Base-by-base conservation (phyloP, 2,329 filamentous ascomycete genomes). In the Sporothrix mexicana region DNA sequence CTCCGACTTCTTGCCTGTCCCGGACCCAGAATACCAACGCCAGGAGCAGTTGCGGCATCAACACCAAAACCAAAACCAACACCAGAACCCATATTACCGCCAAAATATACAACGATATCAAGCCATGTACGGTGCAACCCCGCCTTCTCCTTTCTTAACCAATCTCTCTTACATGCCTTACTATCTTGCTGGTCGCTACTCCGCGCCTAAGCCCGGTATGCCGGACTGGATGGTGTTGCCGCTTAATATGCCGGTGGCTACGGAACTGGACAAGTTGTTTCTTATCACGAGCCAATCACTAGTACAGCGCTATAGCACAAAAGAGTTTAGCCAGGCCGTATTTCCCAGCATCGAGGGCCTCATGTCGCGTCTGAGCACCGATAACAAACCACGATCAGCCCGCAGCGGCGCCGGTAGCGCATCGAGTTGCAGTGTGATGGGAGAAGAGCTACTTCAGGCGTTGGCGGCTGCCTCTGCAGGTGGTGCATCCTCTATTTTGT, bases 261-360 rank as follows among this genome's bases (percentile, higher is more conserved):
- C 71, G 3, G 66, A 69, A 23, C 45, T 73, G 6, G 71, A 73
- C 49, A 73, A 73, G 47, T 57, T 73, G 15, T 57, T 73, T 5
- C 67, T 73, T 36, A 66, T 73, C 36, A 73, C 71, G 10, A 59
- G 66, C 23, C 66, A 64, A 47, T 49, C 55, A 17, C 71, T 70
- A 13, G 71, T 64, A 13, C 61, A 72, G 55, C 64, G 71, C 17
- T 72, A 72, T 20, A 72, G 71, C 53, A 57, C 66, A 17, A 59
- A 49, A n/a, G 59, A 68, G 68, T 73, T 71, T 30, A 55, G 68
- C 49, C 47, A 68, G 15, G 68, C 73, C 57, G 20, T 73, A 55
- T 74, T 74, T 17, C 70, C 69, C 0, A 73, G 49, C 68, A 70
- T 73, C 17, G 71, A 69, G 17, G 67, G 66, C n/a, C 57, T 71